These are phyloP conservation scores for Paramecium sexaurelia DNA, from an alignment of 73 alveolate species.

Conservation along the genomic window DNA sequence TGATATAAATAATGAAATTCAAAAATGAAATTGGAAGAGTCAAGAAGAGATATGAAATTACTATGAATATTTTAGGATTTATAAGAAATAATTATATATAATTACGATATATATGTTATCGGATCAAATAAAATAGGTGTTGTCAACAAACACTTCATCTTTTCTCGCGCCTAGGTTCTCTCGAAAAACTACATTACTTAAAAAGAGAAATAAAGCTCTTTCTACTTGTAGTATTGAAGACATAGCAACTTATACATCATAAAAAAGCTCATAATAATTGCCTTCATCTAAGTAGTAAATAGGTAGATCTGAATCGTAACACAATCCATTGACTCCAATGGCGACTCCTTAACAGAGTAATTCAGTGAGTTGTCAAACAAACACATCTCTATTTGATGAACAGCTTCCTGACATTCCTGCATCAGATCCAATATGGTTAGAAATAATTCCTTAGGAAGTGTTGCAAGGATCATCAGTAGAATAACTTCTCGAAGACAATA, in stretches of 20 bases:
- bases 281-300: background rate
- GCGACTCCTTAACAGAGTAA: slow-evolving; percentile 9
- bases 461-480: background rate
- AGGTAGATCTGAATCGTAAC: background rate
- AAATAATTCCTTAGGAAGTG: slow-evolving; percentile 9
- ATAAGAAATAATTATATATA: background rate
- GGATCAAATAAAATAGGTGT: background rate
- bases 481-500: slow-evolving; percentile 30
- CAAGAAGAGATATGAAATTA: too few species aligned
- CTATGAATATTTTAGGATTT: too few species aligned
- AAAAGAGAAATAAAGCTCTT: background rate
- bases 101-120: background rate
- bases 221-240: background rate
- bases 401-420: slow-evolving; percentile 27
- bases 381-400: slow-evolving; percentile 2
- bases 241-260: background rate
- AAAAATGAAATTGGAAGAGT: too few species aligned
- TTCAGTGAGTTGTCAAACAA: slow-evolving; percentile 42
- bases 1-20: too few species aligned
- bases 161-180: slow-evolving; percentile 28
- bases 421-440: slow-evolving; percentile 45
- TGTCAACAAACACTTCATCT: background rate
- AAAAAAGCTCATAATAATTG: background rate
- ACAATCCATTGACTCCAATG: background rate
- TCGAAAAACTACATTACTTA: background rate